Base-by-base conservation (phyloP, 495 filamentous ascomycete species). In the Symbiotaphrina buchneri region DNA sequence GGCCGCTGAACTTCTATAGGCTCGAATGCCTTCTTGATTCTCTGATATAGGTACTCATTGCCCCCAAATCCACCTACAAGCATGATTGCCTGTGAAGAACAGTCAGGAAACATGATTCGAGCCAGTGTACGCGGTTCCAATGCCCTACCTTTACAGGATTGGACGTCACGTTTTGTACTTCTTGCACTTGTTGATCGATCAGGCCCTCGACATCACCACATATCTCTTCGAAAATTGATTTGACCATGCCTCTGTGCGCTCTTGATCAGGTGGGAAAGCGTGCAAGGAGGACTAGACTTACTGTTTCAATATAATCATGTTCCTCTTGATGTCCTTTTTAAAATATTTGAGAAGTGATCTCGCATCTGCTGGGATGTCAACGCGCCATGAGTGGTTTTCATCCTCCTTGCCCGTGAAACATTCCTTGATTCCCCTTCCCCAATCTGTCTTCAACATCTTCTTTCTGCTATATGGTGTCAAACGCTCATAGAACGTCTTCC, bases 361-460 rank as follows among this genome's bases (percentile, higher is more conserved):
- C n/a, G n/a, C n/a, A n/a, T n/a, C n/a, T n/a, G n/a, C n/a, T n/a
- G n/a, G n/a, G n/a, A n/a, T n/a, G n/a, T n/a, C n/a, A n/a, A n/a
- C n/a, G n/a, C n/a, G n/a, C n/a, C n/a, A n/a, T n/a, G n/a, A n/a
- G n/a, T n/a, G n/a, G n/a, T n/a, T n/a, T n/a, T n/a, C n/a, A n/a
- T n/a, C n/a, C n/a, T n/a, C n/a, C n/a, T n/a, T n/a, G n/a, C 4
- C 29, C 27, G 13, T 32, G n/a, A 28, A 32, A 32, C 6, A 10
- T 31, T 18, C 33, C 30, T 42, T 42, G 37, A 42, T 42, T 1
- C 27, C 32, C 21, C 39, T 14, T 36, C 39, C 40, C 40, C 40
- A 42, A 23, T 39, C 24, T 5, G 14, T 21, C 11, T 36, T 39
- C 32, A 42, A 29, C 17, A 42, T 21, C 10, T 20, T 24, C 15